These are phyloP conservation scores for Haplographium delicatum DNA, from an alignment of 495 filamentous ascomycete genomes.

Conservation along the genomic window DNA sequence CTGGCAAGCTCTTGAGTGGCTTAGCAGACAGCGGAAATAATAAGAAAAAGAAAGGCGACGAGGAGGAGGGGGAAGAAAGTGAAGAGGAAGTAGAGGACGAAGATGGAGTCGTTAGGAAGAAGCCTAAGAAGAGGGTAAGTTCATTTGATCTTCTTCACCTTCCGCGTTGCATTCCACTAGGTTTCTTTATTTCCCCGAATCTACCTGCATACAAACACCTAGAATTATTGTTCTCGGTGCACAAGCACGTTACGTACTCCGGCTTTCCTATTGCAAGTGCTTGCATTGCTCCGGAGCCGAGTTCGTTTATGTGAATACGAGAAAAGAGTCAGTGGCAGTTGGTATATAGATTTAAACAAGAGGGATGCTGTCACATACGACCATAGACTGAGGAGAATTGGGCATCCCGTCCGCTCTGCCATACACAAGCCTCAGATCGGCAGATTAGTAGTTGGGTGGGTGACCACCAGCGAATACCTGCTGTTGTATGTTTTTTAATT, in stretches of 20 bases:
- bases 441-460: constrained; percentile 31
- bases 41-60: constrained; percentile 60
- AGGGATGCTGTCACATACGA: constrained; percentile 21
- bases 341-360: constrained; percentile 16
- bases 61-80: constrained; percentile 62
- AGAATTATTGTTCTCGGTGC: no score
- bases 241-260: not conserved
- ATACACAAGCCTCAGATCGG: constrained; percentile 32
- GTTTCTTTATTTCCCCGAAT: no score
- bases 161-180: no score
- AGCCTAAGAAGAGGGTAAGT: constrained; percentile 60
- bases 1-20: constrained; percentile 89
- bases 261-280: not conserved
- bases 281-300: no score
- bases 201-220: no score
- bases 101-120: constrained; percentile 67
- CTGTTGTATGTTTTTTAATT: constrained; percentile 28
- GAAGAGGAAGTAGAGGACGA: constrained; percentile 75
- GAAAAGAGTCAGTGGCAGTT: not conserved
- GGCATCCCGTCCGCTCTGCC: constrained; percentile 32
- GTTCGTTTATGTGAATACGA: no score
- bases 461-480: constrained; percentile 35
- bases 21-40: constrained; percentile 85
- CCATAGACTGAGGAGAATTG: constrained; percentile 24
- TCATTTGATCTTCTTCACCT: not conserved